Percentiles rank a stretch among this genome's conserved stretches.
Conservation (phyloP, 257 asterid genomes). For the Voacanga thouarsii region DNA sequence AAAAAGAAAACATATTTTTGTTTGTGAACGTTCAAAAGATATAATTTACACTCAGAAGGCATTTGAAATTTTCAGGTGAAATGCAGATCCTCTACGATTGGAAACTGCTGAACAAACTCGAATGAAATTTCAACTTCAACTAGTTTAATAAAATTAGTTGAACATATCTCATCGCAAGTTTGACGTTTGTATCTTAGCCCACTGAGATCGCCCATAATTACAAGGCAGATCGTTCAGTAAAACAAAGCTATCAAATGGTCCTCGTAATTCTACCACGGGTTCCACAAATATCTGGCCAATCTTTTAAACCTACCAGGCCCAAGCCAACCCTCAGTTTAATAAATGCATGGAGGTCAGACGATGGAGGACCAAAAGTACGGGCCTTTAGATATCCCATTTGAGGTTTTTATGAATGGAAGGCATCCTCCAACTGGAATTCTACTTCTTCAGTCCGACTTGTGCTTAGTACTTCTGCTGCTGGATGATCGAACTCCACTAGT, state of each 20-base stretch:
- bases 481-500: slow-evolving; percentile 43
- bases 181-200: slow-evolving; percentile 4
- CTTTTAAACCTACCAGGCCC: slow-evolving; percentile 26
- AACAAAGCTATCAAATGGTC: slow-evolving; percentile 3
- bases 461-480: slow-evolving; percentile 44
- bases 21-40: no score
- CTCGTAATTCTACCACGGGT: slow-evolving; percentile 14
- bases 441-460: slow-evolving; percentile 53
- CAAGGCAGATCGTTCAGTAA: slow-evolving; percentile 12
- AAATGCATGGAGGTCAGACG: slow-evolving; percentile 16
- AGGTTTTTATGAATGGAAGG: slow-evolving; percentile 1
- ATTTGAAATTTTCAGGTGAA: no score
- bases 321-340: slow-evolving; percentile 21
- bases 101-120: no score
- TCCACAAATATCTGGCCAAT: slow-evolving; percentile 38
- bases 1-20: no score
- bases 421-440: neutral
- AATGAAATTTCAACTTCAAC: no score
- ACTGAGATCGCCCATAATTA: slow-evolving; percentile 4
- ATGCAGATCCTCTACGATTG: no score
- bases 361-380: slow-evolving; percentile 17
- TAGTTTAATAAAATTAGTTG: slow-evolving; percentile 9
- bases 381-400: slow-evolving; percentile 12
- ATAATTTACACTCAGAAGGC: no score
- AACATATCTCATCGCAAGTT: neutral